Evolutionary conservation across 106 monocot species (phyloP), one percentile per base, ranked within the genome.

Genomic region (Platanthera zijinensis): DNA sequence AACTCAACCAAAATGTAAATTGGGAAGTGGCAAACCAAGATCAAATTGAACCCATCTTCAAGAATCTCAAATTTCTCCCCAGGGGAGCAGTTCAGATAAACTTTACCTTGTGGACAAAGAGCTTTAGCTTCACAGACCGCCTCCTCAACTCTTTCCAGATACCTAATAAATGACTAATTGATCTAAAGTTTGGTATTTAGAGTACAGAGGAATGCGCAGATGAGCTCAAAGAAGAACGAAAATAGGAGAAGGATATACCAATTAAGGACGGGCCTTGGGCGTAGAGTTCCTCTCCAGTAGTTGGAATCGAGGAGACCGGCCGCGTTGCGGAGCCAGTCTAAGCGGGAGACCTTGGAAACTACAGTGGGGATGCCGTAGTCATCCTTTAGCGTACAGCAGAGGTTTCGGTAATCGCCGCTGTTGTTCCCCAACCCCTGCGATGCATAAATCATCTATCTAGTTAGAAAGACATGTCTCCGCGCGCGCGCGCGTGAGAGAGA

Each of bases 301-400:
- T 85, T 82, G 46, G 72, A 48, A 66, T 91, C 91, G 30, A 86
- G 50, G n/a, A 97, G 79, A 0, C 93, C 96, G 3, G 91, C 84
- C 39, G 93, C 93, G 53, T 97, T 93, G n/a, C 93, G 82, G 48
- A 97, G 72, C 96, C 96, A 97, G 53, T 97, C 96, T 32, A 85
- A 28, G 17, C 96, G 87, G 11, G 96, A 88, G 50, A 97, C 93
- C 48, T 78, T 76, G 45, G 96, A 89, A 8, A 84, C 87, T 76
- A 85, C 89, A 3, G 83, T 74, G 10, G 87, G 79, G 49, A 93
- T 48, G 52, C 83, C 87, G 54, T 87, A 80, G 8, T 57, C 74
- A 22, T 83, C 83, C 51, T 28, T 74, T 59, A 96, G 79, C 59
- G 84, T 78, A 46, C 68, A 46, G 7, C 78, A 84, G 48, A 93